Evolutionary conservation across 2,329 filamentous ascomycete species (phyloP).

Genomic region (Fusarium brachygibbosum): DNA sequence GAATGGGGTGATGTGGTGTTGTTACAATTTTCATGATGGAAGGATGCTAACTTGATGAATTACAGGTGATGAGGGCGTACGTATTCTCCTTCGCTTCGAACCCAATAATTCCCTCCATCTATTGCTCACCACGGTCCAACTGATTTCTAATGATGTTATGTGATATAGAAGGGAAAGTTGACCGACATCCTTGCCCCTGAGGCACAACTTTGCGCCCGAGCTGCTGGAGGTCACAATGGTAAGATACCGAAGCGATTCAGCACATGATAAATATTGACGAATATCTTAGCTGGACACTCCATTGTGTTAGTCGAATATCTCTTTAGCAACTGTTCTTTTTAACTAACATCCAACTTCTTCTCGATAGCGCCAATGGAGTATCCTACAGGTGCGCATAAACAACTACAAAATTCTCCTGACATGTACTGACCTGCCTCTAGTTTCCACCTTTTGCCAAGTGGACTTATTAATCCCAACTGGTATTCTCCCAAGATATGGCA

Average conservation of each 20-base stretch:
- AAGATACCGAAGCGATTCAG: not conserved
- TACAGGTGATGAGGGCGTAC: constrained; percentile 21
- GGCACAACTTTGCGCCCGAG: constrained; percentile 30
- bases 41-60: constrained; percentile 2
- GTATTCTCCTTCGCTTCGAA: constrained; percentile 3
- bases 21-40: constrained; percentile 1
- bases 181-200: constrained; percentile 29
- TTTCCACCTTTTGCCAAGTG: constrained; percentile 33
- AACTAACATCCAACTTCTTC: not conserved
- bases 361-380: constrained; percentile 17
- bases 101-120: not conserved
- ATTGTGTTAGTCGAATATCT: constrained; percentile 27
- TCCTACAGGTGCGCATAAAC: constrained; percentile 17
- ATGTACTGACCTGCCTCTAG: constrained; percentile 13
- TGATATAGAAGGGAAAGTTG: constrained; percentile 24
- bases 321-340: not conserved
- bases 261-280: not conserved
- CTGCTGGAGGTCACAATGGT: constrained; percentile 28
- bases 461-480: constrained; percentile 34
- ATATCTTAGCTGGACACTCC: constrained; percentile 1
- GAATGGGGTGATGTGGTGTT: not conserved
- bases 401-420: not conserved
- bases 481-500: not conserved
- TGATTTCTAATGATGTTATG: constrained; percentile 7
- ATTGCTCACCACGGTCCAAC: not conserved